Conservation (phyloP, 176 grass and related monocot species). For the Aegilops bicornis region DNA sequence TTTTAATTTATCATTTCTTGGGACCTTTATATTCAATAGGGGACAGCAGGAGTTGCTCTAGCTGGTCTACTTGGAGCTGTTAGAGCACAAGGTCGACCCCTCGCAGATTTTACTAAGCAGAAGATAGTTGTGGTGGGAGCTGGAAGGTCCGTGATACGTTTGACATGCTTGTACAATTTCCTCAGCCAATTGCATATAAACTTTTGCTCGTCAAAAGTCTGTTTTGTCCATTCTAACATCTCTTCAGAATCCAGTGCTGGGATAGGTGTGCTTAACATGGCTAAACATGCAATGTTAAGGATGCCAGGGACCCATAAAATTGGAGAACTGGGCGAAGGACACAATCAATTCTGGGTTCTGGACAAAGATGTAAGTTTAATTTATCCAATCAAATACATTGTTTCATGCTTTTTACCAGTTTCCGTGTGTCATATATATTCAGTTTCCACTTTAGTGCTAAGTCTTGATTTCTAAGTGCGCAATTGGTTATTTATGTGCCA, state of each 20-base stretch:
- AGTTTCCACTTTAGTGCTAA: neutral
- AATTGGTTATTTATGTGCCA: neutral
- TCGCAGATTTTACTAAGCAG: slow-evolving; percentile 73
- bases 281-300: slow-evolving; percentile 69
- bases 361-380: slow-evolving; percentile 86
- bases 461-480: neutral
- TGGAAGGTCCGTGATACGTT: slow-evolving; percentile 78
- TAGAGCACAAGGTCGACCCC: slow-evolving; percentile 76
- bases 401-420: neutral
- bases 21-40: slow-evolving; percentile 44
- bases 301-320: slow-evolving; percentile 66
- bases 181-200: neutral
- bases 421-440: neutral
- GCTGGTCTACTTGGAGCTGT: slow-evolving; percentile 95
- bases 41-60: slow-evolving; percentile 97
- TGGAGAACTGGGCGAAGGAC: slow-evolving; percentile 41
- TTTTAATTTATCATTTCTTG: slow-evolving; percentile 1
- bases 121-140: slow-evolving; percentile 98
- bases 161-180: slow-evolving; percentile 24
- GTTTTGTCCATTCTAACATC: slow-evolving; percentile 44
- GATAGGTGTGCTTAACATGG: slow-evolving; percentile 94
- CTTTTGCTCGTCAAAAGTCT: slow-evolving; percentile 20
- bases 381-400: neutral
- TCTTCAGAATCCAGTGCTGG: slow-evolving; percentile 87
- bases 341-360: slow-evolving; percentile 90